phyloP scores from a whole-genome alignment of 495 filamentous ascomycete species.

The Achaetomiella virescens region DNA sequence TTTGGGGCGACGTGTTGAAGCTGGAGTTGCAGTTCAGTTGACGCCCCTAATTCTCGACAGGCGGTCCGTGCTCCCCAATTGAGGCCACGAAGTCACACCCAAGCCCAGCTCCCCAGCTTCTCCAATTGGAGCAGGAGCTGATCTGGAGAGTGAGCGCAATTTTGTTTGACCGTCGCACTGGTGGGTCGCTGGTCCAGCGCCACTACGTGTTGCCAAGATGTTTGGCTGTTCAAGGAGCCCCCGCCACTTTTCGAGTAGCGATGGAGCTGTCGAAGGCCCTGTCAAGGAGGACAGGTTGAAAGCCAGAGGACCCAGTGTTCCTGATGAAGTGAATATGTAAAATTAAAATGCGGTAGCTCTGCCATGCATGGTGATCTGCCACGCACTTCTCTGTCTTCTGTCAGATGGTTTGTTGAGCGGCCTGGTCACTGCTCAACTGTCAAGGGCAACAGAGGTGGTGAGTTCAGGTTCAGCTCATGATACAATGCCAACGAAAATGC shows the following conservation, averaged over 20 bases:
- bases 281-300: too few species aligned
- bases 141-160: background rate
- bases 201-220: background rate
- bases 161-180: constrained; percentile 5
- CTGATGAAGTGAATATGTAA: too few species aligned
- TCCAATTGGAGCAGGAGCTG: background rate
- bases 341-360: too few species aligned
- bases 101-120: constrained; percentile 1
- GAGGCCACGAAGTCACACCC: constrained; percentile 36
- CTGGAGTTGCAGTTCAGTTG: constrained; percentile 14
- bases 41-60: constrained; percentile 21
- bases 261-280: too few species aligned
- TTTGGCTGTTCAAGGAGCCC: background rate
- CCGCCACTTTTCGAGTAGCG: background rate
- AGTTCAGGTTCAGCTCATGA: too few species aligned
- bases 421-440: too few species aligned
- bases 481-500: too few species aligned
- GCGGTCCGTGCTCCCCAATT: constrained; percentile 30
- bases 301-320: too few species aligned
- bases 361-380: too few species aligned
- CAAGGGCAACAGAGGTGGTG: too few species aligned
- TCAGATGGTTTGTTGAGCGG: too few species aligned
- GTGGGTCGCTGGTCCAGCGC: background rate
- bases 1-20: constrained; percentile 7
- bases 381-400: too few species aligned